A percentile compares a stretch with the other conserved stretches of the same genome.
Evolutionary conservation across 2,329 filamentous ascomycete genomes (phyloP).

Genomic region (Xylariaceae sp.): DNA sequence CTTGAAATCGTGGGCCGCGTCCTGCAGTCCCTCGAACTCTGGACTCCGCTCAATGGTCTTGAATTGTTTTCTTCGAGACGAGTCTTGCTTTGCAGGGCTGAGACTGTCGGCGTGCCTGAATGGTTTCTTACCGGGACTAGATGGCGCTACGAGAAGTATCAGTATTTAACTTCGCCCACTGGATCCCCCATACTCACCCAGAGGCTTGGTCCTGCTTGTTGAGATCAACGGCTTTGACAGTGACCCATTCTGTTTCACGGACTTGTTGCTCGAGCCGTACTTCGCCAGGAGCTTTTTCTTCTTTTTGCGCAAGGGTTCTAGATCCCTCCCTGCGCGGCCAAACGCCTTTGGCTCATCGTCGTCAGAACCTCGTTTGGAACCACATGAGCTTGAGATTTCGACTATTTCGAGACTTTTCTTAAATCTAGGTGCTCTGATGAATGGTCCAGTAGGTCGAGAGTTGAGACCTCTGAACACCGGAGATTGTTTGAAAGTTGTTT

Average conservation of each 20-base stretch:
- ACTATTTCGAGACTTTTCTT: constrained; percentile 6
- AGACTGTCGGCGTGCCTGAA: constrained; percentile 6
- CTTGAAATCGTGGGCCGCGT: constrained; percentile 15
- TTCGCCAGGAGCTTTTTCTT: constrained; percentile 10
- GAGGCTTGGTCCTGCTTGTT: constrained; percentile 12
- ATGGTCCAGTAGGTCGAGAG: background rate
- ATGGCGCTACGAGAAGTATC: constrained; percentile 3
- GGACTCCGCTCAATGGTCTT: constrained; percentile 2
- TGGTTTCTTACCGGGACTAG: background rate
- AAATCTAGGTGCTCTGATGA: background rate
- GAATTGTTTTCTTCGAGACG: constrained; percentile 10
- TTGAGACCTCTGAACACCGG: constrained; percentile 1
- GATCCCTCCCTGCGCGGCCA: constrained; percentile 16
- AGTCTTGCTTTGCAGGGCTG: constrained; percentile 7
- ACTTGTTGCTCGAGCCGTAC: constrained; percentile 16
- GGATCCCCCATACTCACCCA: constrained; percentile 7
- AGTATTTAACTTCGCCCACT: background rate
- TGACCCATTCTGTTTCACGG: constrained; percentile 16
- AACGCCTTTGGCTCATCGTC: constrained; percentile 7
- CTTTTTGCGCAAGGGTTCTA: constrained; percentile 12
- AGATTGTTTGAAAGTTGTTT: constrained; percentile 30
- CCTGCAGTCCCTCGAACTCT: constrained; percentile 11
- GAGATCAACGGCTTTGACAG: constrained; percentile 14
- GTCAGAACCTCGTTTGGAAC: constrained; percentile 25
- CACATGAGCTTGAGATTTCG: constrained; percentile 18